Conservation (phyloP, 1,284 basidiomycete genomes). For the Ustilago shanxiensis region DNA sequence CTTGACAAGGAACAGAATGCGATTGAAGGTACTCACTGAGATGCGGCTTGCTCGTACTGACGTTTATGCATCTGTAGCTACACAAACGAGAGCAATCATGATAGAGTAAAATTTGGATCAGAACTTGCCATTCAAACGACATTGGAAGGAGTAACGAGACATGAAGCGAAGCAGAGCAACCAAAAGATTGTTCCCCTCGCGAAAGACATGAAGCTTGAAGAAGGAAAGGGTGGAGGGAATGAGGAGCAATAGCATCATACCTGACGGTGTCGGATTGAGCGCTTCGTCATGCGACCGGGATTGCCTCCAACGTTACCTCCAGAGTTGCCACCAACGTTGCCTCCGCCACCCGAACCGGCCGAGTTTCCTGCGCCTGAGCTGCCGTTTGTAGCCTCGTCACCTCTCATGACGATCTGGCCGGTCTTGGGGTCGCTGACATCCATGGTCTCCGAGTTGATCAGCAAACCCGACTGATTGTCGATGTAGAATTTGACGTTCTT, state of each 20-base stretch:
- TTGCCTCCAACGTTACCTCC: neutral
- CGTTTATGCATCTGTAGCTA: slow-evolving; percentile 23
- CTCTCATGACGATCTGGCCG: slow-evolving; percentile 22
- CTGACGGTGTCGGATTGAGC: slow-evolving; percentile 32
- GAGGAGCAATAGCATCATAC: slow-evolving; percentile 27
- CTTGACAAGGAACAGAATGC: neutral
- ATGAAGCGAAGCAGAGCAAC: neutral
- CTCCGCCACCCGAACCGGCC: slow-evolving; percentile 11
- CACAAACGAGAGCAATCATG: slow-evolving; percentile 13
- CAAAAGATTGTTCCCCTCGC: neutral
- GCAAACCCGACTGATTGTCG: slow-evolving; percentile 16
- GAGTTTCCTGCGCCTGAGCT: neutral
- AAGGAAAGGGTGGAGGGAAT: neutral
- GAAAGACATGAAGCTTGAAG: neutral
- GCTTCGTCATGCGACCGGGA: slow-evolving; percentile 30
- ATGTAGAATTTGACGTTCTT: slow-evolving; percentile 26
- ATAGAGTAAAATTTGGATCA: slow-evolving; percentile 8
- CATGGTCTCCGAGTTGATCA: slow-evolving; percentile 25
- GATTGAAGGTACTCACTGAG: slow-evolving; percentile 15
- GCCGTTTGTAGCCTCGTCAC: neutral
- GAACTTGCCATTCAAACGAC: slow-evolving; percentile 6
- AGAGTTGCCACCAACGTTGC: slow-evolving; percentile 2
- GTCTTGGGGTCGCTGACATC: slow-evolving; percentile 40
- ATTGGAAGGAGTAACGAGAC: neutral
- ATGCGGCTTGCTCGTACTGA: slow-evolving; percentile 5